phyloP scores from a whole-genome alignment of 2,329 filamentous ascomycete species.

The Blastomyces emzantsi region DNA sequence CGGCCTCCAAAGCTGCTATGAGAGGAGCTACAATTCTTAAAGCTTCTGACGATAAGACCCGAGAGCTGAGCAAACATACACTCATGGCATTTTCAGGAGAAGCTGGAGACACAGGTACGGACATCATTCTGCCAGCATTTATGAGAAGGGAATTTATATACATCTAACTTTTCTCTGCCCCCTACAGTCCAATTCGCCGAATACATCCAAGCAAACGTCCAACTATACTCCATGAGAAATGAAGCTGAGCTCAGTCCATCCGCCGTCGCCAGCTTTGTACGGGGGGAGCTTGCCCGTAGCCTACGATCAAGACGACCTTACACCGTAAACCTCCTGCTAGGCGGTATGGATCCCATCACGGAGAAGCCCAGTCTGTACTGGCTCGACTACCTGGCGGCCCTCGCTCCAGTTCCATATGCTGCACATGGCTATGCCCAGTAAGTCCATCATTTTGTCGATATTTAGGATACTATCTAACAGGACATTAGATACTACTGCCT shows the following conservation, averaged over 20 bases:
- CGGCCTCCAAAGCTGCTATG: conserved; percentile 96
- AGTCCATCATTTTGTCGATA: conserved; percentile 25
- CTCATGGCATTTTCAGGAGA: conserved; percentile 94
- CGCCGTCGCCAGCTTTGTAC: conserved; percentile 86
- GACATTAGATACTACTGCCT: conserved; percentile 80
- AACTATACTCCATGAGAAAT: conserved; percentile 98
- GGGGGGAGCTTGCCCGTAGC: conserved; percentile 82
- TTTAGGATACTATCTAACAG: conserved; percentile 4
- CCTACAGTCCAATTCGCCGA: conserved; percentile 89
- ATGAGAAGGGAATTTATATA: not conserved
- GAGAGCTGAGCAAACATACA: conserved; percentile 83
- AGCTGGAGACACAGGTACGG: conserved; percentile 78
- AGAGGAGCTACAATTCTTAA: conserved; percentile 95
- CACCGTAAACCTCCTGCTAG: conserved; percentile 91
- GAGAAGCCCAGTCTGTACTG: conserved; percentile 89
- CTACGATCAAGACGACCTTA: conserved; percentile 89
- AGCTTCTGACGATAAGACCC: conserved; percentile 91
- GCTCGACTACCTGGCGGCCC: conserved; percentile 90
- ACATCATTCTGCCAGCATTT: not conserved
- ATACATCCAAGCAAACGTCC: conserved; percentile 96
- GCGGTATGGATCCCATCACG: conserved; percentile 85
- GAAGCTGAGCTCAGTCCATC: conserved; percentile 83
- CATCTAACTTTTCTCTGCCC: conserved; percentile 1
- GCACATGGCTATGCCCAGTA: conserved; percentile 98
- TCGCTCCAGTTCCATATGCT: conserved; percentile 84